Percentiles rank a stretch among this genome's conserved stretches.
These are phyloP conservation scores for Lunularia cruciata DNA, from an alignment of 225 moss, liverwort and hornwort species.

Conservation along the genomic window DNA sequence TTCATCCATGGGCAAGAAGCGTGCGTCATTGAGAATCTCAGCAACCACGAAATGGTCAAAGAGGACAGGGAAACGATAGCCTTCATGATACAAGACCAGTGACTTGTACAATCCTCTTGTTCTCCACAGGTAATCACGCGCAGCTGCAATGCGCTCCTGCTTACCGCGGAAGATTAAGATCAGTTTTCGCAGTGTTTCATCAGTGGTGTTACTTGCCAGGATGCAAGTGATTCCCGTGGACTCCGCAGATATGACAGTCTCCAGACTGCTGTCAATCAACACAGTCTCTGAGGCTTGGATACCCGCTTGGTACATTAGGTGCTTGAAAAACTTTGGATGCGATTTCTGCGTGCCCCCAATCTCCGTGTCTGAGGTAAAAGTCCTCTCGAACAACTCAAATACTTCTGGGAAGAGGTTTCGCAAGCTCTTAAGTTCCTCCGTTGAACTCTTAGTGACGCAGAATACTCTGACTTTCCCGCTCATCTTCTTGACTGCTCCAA, in stretches of 20 bases:
- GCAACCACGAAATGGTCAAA: slow-evolving; percentile 36
- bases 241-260: slow-evolving; percentile 28
- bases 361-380: slow-evolving; percentile 18
- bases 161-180: slow-evolving; percentile 26
- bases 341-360: slow-evolving; percentile 28
- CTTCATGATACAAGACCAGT: slow-evolving; percentile 19
- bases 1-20: slow-evolving; percentile 6
- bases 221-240: slow-evolving; percentile 28
- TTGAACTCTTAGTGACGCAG: background rate
- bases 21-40: slow-evolving; percentile 18
- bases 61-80: slow-evolving; percentile 17
- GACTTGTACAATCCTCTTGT: slow-evolving; percentile 18
- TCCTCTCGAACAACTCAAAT: slow-evolving; percentile 20
- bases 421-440: slow-evolving; percentile 13
- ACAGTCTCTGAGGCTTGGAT: slow-evolving; percentile 28
- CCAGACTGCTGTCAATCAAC: slow-evolving; percentile 24
- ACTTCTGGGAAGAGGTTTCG: slow-evolving; percentile 12
- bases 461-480: slow-evolving; percentile 11
- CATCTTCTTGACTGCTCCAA: background rate
- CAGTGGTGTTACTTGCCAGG: background rate
- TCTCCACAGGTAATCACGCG: slow-evolving; percentile 11
- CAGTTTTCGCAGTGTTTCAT: background rate
- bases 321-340: slow-evolving; percentile 7
- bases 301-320: slow-evolving; percentile 15
- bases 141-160: slow-evolving; percentile 23